Evolutionary conservation across 129 eudicot species (phyloP).

Genomic region (Escallonia herrerae): DNA sequence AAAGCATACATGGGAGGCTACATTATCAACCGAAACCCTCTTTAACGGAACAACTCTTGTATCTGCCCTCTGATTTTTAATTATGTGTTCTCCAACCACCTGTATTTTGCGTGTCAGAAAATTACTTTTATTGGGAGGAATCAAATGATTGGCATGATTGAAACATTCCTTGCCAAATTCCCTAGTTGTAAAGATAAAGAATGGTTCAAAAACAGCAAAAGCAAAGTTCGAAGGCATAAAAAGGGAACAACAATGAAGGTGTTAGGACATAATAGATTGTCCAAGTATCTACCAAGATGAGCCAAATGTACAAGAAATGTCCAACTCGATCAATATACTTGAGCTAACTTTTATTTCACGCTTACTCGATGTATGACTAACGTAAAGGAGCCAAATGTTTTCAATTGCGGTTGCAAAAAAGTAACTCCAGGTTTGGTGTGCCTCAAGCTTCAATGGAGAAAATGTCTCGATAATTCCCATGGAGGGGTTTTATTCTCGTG

Average conservation of each 20-base stretch:
- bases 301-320: no score
- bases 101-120: slow-evolving; percentile 4
- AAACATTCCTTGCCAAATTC: neutral
- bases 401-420: no score
- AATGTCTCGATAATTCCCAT: no score
- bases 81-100: neutral
- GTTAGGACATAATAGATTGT: neutral
- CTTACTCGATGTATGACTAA: no score
- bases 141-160: slow-evolving; percentile 25
- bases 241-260: neutral
- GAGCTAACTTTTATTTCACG: no score
- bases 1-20: slow-evolving; percentile 4
- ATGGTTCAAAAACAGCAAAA: neutral
- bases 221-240: neutral
- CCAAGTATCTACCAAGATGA: no score
- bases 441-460: no score
- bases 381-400: no score
- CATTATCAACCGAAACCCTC: neutral
- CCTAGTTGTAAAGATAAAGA: neutral
- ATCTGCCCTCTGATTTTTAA: neutral
- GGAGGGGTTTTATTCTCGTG: no score
- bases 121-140: slow-evolving; percentile 2
- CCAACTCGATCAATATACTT: no score
- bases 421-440: no score
- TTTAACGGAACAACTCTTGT: neutral